A percentile compares a stretch with the other conserved stretches of the same genome.
phyloP scores from a whole-genome alignment of 2,329 filamentous ascomycete genomes.

The Ophiostoma sp. region DNA sequence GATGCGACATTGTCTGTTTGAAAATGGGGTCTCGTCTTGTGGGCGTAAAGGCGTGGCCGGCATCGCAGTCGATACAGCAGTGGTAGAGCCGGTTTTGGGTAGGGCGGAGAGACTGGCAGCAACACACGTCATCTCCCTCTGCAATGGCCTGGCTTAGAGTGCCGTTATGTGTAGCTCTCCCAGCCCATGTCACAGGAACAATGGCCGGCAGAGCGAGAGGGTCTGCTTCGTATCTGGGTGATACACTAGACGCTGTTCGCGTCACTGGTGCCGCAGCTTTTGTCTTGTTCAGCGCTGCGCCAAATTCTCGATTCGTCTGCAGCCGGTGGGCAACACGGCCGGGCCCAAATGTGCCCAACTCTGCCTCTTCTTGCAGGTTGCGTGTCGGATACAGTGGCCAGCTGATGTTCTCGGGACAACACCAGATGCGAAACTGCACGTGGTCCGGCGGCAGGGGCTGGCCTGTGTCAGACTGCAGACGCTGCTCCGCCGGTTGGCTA shows the following conservation, averaged over 20 bases:
- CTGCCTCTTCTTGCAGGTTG: constrained; percentile 28
- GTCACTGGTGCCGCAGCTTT: neutral
- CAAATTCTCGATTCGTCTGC: constrained; percentile 18
- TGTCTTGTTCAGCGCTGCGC: neutral
- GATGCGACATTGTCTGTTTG: neutral
- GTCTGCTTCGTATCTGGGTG: neutral
- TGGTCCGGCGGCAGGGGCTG: constrained; percentile 26
- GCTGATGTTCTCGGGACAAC: constrained; percentile 27
- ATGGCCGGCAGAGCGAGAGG: constrained; percentile 7
- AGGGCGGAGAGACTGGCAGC: constrained; percentile 15
- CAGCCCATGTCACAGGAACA: neutral
- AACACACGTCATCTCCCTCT: neutral
- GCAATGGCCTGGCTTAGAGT: neutral
- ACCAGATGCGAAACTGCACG: constrained; percentile 26
- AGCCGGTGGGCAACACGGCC: constrained; percentile 15
- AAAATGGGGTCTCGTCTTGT: neutral
- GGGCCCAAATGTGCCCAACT: constrained; percentile 21
- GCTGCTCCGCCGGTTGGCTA: constrained; percentile 27
- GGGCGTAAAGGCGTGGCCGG: neutral
- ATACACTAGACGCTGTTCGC: neutral
- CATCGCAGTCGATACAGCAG: constrained; percentile 14
- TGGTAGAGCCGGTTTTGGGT: constrained; percentile 17
- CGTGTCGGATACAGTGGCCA: constrained; percentile 29
- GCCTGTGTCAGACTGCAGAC: constrained; percentile 27
- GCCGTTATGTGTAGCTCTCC: neutral